Evolutionary conservation across 2,329 filamentous ascomycete genomes (phyloP).

Genomic region (Karstenula rhodostoma): DNA sequence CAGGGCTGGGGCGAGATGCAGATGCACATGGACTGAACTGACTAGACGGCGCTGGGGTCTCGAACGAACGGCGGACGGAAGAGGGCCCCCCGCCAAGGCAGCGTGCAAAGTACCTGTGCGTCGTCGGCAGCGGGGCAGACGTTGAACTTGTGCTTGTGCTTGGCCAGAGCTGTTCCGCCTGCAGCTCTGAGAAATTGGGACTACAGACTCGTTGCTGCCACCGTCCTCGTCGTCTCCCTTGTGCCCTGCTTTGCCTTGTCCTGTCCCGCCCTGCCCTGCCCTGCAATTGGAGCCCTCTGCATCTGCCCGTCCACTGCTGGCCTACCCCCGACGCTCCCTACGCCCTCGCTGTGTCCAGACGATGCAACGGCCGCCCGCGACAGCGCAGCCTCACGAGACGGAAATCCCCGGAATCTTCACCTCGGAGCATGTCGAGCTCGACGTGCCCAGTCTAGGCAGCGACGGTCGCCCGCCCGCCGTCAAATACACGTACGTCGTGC

Average conservation of each 20-base stretch:
- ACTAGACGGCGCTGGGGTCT: not conserved
- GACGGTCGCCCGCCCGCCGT: slow-evolving; percentile 54
- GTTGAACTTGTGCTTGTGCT: not conserved
- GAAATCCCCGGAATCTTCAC: slow-evolving; percentile 52
- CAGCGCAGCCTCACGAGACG: slow-evolving; percentile 33
- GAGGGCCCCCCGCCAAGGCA: slow-evolving; percentile 7
- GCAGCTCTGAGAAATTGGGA: slow-evolving; percentile 15
- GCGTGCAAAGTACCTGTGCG: slow-evolving; percentile 5
- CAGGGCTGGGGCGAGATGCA: not conserved
- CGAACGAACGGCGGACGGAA: slow-evolving; percentile 4
- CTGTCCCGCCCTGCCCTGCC: not conserved
- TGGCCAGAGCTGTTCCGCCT: slow-evolving; percentile 6
- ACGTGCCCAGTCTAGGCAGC: slow-evolving; percentile 52
- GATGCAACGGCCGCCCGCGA: slow-evolving; percentile 27
- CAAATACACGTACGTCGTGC: slow-evolving; percentile 59
- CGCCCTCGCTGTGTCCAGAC: slow-evolving; percentile 3
- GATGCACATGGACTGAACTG: no score
- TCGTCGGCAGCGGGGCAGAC: slow-evolving; percentile 3
- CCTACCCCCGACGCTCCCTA: not conserved
- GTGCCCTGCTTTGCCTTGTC: not conserved
- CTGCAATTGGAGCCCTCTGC: not conserved
- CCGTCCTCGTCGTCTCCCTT: not conserved
- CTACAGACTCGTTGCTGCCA: no score
- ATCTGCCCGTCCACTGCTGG: slow-evolving; percentile 14
- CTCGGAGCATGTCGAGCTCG: slow-evolving; percentile 58